Evolutionary conservation across 176 grass and related monocot species (phyloP), one percentile per base, ranked within the genome.

Genomic region (Secale cereale): DNA sequence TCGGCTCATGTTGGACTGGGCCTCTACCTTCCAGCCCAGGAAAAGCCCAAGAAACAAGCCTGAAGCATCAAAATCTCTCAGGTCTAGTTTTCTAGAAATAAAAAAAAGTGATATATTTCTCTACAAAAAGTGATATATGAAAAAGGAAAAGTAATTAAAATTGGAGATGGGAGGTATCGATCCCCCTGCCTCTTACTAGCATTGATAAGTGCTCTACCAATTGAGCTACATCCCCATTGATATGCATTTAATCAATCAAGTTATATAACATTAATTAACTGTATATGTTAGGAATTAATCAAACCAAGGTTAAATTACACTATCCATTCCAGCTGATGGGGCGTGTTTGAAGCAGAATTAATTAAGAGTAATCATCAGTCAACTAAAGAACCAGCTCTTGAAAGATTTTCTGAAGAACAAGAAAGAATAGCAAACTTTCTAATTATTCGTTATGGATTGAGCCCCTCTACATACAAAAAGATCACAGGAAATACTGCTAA

Each of bases 191-290:
- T 70, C 66, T 70, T 39, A 70, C 19, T n/a, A n/a, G 67, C 66
- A 13, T 70, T n/a, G 3, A 4, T 69, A 37, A 95, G 91, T 83
- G 89, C 91, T 98, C 91, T 95, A 95, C 91, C 92, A 87, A 93
- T 98, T 98, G 89, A 98, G 89, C 91, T 93, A 95, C 92, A 91
- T 91, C 85, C 87, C 88, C 90, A 37, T n/a, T n/a, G 4, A 37
- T 22, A 37, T n/a, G 9, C 0, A 2, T 0, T 37, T n/a, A 19
- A 69, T 22, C 20, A 69, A 37, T 68, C 19, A 10, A 0, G 35
- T 1, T 1, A 9, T 2, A 0, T 22, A 36, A 68, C 22, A 68
- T 67, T 22, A 19, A 68, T 22, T 22, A 54, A 54, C 17, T 20
- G n/a, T n/a, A n/a, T n/a, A 2, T 54, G 17, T 54, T 54, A 19